Evolutionary conservation across 1,284 basidiomycete species (phyloP).

Genomic region (Salmacisia buchloeana): DNA sequence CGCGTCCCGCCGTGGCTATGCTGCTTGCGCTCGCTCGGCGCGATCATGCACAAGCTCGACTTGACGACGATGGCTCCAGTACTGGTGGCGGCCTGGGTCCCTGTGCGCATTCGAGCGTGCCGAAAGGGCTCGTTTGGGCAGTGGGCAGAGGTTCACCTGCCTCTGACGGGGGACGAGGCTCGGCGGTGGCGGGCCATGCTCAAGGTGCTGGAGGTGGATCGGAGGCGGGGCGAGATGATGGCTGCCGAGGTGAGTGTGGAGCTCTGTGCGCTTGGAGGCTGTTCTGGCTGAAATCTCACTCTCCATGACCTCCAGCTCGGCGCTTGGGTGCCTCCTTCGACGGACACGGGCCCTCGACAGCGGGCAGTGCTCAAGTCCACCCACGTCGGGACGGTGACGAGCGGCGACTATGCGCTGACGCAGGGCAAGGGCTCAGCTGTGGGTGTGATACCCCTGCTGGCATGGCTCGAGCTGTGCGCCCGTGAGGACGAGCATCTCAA

Average conservation of each 20-base stretch:
- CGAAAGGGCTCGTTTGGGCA: slow-evolving; percentile 7
- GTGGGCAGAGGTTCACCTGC: slow-evolving; percentile 1
- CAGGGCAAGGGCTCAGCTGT: slow-evolving; percentile 24
- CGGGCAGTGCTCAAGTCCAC: not conserved
- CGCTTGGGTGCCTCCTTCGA: too few species aligned
- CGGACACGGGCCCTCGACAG: too few species aligned
- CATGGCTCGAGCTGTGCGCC: slow-evolving; percentile 19
- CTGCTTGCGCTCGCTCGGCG: not conserved
- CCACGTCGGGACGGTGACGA: slow-evolving; percentile 26
- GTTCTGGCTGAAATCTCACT: not conserved
- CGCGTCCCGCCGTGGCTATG: not conserved
- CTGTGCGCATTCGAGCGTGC: not conserved
- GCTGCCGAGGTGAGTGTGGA: not conserved
- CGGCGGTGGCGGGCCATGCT: not conserved
- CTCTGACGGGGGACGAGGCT: not conserved
- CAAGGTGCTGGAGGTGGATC: not conserved
- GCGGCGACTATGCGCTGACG: slow-evolving; percentile 35
- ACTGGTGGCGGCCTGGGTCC: not conserved
- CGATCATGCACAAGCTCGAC: not conserved
- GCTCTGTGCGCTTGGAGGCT: not conserved
- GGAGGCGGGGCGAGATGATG: not conserved
- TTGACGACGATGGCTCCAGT: not conserved
- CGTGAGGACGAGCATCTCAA: not conserved
- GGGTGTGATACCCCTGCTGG: slow-evolving; percentile 15
- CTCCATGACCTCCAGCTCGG: not conserved